These are phyloP conservation scores for Xylaria sp. DNA, from an alignment of 2,329 filamentous ascomycete genomes.

Conservation along the genomic window DNA sequence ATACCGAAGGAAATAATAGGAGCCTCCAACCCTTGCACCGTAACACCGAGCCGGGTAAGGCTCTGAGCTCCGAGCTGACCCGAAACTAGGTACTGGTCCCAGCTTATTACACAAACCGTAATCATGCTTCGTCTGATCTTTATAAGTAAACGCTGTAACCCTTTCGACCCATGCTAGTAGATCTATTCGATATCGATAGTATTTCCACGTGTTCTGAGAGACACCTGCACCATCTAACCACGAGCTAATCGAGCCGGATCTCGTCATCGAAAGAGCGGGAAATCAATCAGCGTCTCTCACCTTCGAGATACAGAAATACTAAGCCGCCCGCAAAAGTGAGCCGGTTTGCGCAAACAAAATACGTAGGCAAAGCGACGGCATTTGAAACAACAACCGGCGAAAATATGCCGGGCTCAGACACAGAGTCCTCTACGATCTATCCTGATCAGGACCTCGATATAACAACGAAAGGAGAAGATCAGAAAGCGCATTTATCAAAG, in stretches of 20 bases:
- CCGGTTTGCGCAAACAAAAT: background rate
- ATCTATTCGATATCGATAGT: background rate
- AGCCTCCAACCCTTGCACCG: background rate
- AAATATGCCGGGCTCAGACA: constrained; percentile 33
- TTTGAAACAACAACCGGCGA: background rate
- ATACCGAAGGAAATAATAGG: background rate
- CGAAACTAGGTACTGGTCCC: background rate
- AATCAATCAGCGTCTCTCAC: background rate
- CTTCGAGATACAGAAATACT: background rate
- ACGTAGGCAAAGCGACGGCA: background rate
- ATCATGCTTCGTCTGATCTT: background rate
- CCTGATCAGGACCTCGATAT: constrained; percentile 25
- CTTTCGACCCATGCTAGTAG: background rate
- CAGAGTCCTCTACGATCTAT: constrained; percentile 31
- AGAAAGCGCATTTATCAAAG: constrained; percentile 20
- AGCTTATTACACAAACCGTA: background rate
- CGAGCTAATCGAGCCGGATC: background rate
- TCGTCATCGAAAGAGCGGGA: background rate
- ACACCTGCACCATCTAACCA: background rate
- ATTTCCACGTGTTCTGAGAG: background rate
- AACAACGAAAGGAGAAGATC: constrained; percentile 25
- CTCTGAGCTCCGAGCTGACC: background rate
- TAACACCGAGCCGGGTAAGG: constrained; percentile 3
- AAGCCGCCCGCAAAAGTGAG: background rate
- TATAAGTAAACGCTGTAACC: background rate